These are phyloP conservation scores for Lanmaoa pseudosensibilis DNA, from an alignment of 768 basidiomycete genomes.

Conservation along the genomic window DNA sequence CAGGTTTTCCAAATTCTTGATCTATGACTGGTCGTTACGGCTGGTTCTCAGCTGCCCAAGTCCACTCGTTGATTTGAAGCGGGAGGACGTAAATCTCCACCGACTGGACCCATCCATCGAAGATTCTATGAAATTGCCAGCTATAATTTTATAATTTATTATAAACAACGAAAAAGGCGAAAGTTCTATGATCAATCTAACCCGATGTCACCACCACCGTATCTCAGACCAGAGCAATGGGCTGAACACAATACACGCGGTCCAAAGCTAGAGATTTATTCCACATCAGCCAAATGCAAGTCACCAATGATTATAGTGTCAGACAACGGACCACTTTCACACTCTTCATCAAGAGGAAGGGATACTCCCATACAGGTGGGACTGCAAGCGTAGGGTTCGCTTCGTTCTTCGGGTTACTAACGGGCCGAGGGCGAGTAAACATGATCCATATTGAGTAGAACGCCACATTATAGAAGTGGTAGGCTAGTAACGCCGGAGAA, in stretches of 20 bases:
- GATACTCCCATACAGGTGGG: conserved; percentile 65
- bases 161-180: neutral
- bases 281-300: neutral
- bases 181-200: neutral
- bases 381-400: conserved; percentile 41
- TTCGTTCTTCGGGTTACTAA: neutral
- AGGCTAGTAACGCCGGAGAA: conserved; percentile 76
- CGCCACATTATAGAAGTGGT: conserved; percentile 95
- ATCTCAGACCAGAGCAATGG: conserved; percentile 90
- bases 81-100: too few species aligned
- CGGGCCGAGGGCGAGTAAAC: conserved; percentile 61
- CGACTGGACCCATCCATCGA: neutral
- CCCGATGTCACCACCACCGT: conserved; percentile 56
- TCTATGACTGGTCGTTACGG: neutral
- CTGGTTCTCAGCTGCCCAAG: too few species aligned
- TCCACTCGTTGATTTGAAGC: neutral
- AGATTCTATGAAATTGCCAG: neutral
- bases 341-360: conserved; percentile 58
- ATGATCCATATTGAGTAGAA: conserved; percentile 92
- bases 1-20: too few species aligned
- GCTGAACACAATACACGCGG: conserved; percentile 84
- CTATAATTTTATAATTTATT: conserved; percentile 16
- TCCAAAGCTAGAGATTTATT: conserved; percentile 70
- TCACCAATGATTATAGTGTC: neutral
- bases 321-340: conserved; percentile 67